Percentiles rank a stretch among this genome's conserved stretches.
Conservation (phyloP, 257 asterid species). For the Buddleja alternifolia region DNA sequence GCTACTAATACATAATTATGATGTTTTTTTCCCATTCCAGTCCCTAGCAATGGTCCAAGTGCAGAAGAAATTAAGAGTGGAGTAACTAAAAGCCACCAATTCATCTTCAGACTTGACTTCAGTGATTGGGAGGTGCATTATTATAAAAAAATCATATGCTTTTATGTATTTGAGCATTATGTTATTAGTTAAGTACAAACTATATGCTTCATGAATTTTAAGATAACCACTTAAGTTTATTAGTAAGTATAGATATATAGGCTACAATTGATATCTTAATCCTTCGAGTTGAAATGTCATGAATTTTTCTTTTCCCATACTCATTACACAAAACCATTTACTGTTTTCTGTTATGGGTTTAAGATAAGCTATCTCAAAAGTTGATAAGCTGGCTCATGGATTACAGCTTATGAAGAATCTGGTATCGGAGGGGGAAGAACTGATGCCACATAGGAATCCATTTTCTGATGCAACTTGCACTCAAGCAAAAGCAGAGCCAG, state of each 20-base stretch:
- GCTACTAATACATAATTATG: not conserved
- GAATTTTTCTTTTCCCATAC: not conserved
- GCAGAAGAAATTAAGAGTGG: conserved; percentile 39
- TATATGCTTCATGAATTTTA: too few species aligned
- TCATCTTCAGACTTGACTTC: conserved; percentile 55
- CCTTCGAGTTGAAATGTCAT: not conserved
- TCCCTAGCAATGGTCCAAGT: conserved; percentile 51
- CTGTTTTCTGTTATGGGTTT: not conserved
- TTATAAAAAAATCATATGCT: too few species aligned
- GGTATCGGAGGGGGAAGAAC: conserved; percentile 48
- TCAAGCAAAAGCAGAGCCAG: conserved; percentile 19
- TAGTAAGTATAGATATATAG: not conserved
- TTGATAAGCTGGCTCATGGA: not conserved
- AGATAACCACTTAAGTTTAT: too few species aligned
- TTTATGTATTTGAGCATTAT: too few species aligned
- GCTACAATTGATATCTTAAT: not conserved
- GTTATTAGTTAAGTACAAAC: too few species aligned
- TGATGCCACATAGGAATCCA: conserved; percentile 46
- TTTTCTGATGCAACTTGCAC: not conserved
- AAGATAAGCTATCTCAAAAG: not conserved
- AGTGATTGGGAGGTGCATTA: conserved; percentile 59
- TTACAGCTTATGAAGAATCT: conserved; percentile 46
- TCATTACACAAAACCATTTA: too few species aligned
- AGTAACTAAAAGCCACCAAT: conserved; percentile 43
- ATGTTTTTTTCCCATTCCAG: conserved; percentile 35